phyloP scores from a whole-genome alignment of 176 grass and related monocot species.

The maize (Zea mays) region DNA sequence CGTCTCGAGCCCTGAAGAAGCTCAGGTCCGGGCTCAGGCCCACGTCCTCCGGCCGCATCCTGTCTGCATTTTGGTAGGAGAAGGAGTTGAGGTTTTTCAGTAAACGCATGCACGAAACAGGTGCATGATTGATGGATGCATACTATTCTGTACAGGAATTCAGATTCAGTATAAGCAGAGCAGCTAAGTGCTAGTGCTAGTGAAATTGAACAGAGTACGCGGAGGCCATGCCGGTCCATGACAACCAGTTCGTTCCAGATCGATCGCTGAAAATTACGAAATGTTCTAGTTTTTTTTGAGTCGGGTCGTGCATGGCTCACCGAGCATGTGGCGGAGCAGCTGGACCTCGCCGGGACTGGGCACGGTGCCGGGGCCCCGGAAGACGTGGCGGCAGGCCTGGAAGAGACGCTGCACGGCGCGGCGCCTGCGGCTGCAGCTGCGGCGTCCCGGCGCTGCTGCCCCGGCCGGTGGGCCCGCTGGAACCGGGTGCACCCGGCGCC shows the following conservation, averaged over 20 bases:
- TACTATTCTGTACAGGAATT: no score
- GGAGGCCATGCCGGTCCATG: no score
- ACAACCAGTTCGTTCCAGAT: neutral
- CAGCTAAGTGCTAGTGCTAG: no score
- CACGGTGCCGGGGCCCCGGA: constrained; percentile 70
- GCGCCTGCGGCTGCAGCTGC: constrained; percentile 37
- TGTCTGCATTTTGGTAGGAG: constrained; percentile 46
- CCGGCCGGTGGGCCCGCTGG: neutral
- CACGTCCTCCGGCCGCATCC: constrained; percentile 71
- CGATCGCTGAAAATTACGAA: no score
- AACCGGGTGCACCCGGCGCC: constrained; percentile 21
- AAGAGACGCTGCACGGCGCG: constrained; percentile 77
- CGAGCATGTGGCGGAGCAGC: constrained; percentile 61
- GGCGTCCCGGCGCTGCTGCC: neutral
- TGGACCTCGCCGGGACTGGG: constrained; percentile 57
- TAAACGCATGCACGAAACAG: neutral
- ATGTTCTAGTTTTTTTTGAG: no score
- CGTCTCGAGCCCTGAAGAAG: constrained; percentile 48
- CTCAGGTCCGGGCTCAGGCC: constrained; percentile 52
- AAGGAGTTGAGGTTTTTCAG: neutral
- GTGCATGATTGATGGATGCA: neutral
- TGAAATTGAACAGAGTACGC: neutral
- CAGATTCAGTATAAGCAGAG: neutral
- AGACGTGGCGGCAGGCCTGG: constrained; percentile 73
- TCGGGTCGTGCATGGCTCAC: constrained; percentile 19